A percentile compares a stretch with the other conserved stretches of the same genome.
Evolutionary conservation across 129 eudicot genomes (phyloP).

Genomic region (Deinandra increscens): DNA sequence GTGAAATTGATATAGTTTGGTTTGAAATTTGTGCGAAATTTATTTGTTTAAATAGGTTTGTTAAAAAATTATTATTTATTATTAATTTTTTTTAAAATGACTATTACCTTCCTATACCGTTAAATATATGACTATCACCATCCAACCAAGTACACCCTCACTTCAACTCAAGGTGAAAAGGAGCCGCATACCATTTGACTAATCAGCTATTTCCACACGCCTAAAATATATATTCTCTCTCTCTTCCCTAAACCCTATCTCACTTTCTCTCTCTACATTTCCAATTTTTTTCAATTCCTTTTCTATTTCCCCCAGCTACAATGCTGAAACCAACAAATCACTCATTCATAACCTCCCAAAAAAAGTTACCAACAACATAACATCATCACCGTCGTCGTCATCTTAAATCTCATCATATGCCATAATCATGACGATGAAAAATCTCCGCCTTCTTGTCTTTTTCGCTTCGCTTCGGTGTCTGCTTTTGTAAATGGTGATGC

Average conservation of each 20-base stretch:
- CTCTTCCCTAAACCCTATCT: neutral
- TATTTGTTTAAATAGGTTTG: too few species aligned
- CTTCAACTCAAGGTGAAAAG: too few species aligned
- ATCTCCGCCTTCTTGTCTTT: conserved; percentile 22
- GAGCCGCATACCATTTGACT: too few species aligned
- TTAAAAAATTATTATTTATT: too few species aligned
- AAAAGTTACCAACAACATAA: conserved; percentile 27
- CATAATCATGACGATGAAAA: conserved; percentile 35
- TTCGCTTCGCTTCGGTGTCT: conserved; percentile 26
- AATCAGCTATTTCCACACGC: too few species aligned
- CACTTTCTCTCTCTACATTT: conserved; percentile 37
- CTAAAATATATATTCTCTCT: conserved; percentile 33
- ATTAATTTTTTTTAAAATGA: too few species aligned
- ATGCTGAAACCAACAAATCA: conserved; percentile 30
- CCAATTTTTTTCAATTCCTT: too few species aligned
- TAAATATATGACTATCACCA: too few species aligned
- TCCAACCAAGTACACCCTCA: too few species aligned
- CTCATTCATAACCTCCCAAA: conserved; percentile 35
- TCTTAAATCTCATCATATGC: neutral
- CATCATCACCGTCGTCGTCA: neutral
- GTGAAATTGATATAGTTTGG: too few species aligned
- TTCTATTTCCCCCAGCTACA: conserved; percentile 15
- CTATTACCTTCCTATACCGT: too few species aligned
- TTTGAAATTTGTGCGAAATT: too few species aligned
- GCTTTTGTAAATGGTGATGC: conserved; percentile 2